Conservation (phyloP, 371 early-diverging fungal genomes). For the Rhizopus arrhizus region DNA sequence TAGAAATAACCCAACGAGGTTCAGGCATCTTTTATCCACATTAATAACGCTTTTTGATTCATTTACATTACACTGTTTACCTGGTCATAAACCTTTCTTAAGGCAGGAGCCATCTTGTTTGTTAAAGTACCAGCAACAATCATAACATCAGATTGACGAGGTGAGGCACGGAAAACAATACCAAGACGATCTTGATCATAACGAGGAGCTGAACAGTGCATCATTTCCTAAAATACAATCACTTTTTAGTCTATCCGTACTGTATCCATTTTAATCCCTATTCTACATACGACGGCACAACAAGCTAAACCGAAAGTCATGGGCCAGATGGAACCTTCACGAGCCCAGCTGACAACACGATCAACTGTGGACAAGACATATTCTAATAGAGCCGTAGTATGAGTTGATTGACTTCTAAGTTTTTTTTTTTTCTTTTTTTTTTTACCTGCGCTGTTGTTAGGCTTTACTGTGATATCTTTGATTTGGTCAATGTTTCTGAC, state of each 20-base stretch:
- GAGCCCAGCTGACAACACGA: conserved; percentile 91
- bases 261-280: neutral
- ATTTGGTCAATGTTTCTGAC: conserved; percentile 53
- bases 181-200: conserved; percentile 98
- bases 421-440: neutral
- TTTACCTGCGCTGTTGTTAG: conserved; percentile 56
- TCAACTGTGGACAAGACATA: conserved; percentile 86
- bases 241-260: neutral
- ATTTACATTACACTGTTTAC: conserved; percentile 35
- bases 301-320: conserved; percentile 98
- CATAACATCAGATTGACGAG: conserved; percentile 98
- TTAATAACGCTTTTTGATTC: neutral
- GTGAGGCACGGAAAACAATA: conserved; percentile 97
- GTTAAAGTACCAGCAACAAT: conserved; percentile 98
- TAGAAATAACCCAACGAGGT: conserved; percentile 98
- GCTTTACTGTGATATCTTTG: conserved; percentile 50
- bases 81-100: conserved; percentile 95
- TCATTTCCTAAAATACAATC: conserved; percentile 73
- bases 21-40: conserved; percentile 79
- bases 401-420: neutral
- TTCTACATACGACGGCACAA: conserved; percentile 77
- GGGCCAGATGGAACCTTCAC: conserved; percentile 94
- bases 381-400: conserved; percentile 40
- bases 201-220: conserved; percentile 97
- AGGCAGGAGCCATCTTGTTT: conserved; percentile 98